phyloP scores from a whole-genome alignment of 148 eudicot species.

The Amaranthus hypochondriacus region DNA sequence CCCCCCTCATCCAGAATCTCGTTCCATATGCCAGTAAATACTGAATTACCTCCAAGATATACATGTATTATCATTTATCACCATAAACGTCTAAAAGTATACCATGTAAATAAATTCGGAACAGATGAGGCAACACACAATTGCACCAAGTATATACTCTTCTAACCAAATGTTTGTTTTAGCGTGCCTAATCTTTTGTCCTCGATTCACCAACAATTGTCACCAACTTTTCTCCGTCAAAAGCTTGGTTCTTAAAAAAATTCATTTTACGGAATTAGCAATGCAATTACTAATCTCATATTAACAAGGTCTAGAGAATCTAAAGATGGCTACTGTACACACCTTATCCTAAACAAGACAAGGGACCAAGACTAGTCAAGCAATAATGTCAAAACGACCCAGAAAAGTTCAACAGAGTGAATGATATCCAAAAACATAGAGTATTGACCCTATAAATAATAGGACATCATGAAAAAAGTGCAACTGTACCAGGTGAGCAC shows the following conservation, averaged over 20 bases:
- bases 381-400: not conserved
- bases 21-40: not conserved
- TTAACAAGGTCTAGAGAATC: no score
- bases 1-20: not conserved
- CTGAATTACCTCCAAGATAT: not conserved
- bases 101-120: not conserved
- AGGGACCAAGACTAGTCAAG: not conserved
- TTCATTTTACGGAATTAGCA: no score
- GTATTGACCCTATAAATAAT: not conserved
- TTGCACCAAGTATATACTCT: not conserved
- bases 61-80: not conserved
- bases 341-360: not conserved
- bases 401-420: not conserved
- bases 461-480: not conserved
- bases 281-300: no score
- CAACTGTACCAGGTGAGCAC: constrained; percentile 69
- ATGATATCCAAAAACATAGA: not conserved
- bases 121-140: not conserved
- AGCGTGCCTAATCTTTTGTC: not conserved
- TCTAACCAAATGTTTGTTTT: not conserved
- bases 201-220: not conserved
- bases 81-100: not conserved
- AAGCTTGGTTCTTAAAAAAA: not conserved
- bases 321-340: no score
- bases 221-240: not conserved